Conservation (phyloP, 768 basidiomycete genomes). For the Agaricus blazei region DNA sequence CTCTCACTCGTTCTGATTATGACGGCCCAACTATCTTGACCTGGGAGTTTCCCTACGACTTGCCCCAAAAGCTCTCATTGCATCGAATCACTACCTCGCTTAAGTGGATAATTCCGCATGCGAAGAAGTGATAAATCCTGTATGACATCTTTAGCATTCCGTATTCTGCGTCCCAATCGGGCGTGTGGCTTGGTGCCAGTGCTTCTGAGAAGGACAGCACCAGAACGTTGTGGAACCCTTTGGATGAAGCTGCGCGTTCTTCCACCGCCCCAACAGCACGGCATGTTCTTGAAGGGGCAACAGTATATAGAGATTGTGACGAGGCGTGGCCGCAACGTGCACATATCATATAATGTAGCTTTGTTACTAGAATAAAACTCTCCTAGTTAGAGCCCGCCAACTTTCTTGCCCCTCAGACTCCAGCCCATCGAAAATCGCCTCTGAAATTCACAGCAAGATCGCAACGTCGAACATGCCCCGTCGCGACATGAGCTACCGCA, state of each 20-base stretch:
- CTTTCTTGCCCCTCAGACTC: slow-evolving; percentile 2
- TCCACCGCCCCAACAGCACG: slow-evolving; percentile 9
- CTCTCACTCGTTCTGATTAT: too few species aligned
- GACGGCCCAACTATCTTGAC: too few species aligned
- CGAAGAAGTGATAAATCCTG: neutral
- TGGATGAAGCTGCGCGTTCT: slow-evolving; percentile 5
- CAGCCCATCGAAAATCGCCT: slow-evolving; percentile 4
- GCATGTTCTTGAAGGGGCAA: slow-evolving; percentile 8
- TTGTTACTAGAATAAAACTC: slow-evolving; percentile 10
- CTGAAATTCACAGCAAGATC: neutral
- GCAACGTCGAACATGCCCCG: slow-evolving; percentile 19
- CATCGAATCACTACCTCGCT: too few species aligned
- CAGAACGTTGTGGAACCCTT: slow-evolving; percentile 5
- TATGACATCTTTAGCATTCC: slow-evolving; percentile 2
- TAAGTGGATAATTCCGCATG: too few species aligned
- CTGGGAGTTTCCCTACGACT: too few species aligned
- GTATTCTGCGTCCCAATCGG: slow-evolving; percentile 5
- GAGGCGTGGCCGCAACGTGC: slow-evolving; percentile 11
- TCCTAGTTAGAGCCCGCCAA: neutral
- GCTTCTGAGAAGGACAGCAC: slow-evolving; percentile 1
- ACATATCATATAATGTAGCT: neutral
- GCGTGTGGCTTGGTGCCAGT: neutral
- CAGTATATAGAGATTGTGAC: slow-evolving; percentile 1
- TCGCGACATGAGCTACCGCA: slow-evolving; percentile 58
- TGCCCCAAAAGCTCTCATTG: too few species aligned